Evolutionary conservation across 371 early-diverging fungal species (phyloP), one percentile per base, ranked within the genome.

Genomic region (Batrachochytrium dendrobatidis): DNA sequence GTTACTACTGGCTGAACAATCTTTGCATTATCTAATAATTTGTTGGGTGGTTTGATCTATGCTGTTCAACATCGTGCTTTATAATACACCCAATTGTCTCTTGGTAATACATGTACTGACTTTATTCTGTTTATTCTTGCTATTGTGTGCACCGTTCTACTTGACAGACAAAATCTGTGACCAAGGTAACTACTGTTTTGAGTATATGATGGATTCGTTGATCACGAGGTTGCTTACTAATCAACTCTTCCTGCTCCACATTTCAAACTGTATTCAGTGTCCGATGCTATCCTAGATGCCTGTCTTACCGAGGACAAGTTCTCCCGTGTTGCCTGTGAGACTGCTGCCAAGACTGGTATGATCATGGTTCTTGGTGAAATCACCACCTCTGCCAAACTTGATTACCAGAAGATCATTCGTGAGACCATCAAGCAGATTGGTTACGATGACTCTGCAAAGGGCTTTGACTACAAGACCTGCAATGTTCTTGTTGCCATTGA

Each of bases 331-430:
- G 99, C 99, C 66, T 94, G 97, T 75, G 99, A 99, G 82, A 95
- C 98, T 56, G 96, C 98, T 57, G 86, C 98, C 82, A 98, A 96
- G 87, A 95, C 98, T 62, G 96, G 97, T 74, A 92, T 98, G 94
- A 88, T 99, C 80, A 94, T 98, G 94, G 93, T 99, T 44, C 92
- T 96, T 71, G 99, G 99, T 76, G 99, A 99, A 83, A 96, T 99
- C 82, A 92, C 95, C 72, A 96, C 97, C 84, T 91, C 90, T 83
- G 98, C 98, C 64, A 74, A 71, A 60, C 78, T 98, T 55, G 96
- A 99, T 82, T 95, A 91, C 87, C 98, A 97, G 82, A 90, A 92
- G 86, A 89, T 98, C 70, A 92, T 95, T 75, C 90, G 97, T 82
- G 83, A 91, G 72, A 88, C 94, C 70, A 86, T 99, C 83, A 93